Evolutionary conservation across 768 basidiomycete genomes (phyloP).

Genomic region (Boletus subcaerulescens): DNA sequence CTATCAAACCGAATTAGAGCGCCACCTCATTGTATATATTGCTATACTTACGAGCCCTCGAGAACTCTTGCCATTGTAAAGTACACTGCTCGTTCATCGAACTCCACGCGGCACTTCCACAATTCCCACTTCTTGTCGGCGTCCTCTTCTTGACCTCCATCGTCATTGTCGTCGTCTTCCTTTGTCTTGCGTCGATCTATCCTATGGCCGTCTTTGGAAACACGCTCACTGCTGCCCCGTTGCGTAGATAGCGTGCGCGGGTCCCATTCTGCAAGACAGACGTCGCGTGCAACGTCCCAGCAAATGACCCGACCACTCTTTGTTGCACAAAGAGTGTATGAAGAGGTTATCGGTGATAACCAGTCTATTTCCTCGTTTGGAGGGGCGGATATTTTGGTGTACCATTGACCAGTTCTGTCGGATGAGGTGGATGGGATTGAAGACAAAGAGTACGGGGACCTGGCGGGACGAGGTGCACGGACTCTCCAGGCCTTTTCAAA

Average conservation of each 20-base stretch:
- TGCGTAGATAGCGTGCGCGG: conserved; percentile 34
- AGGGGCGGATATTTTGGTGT: conserved; percentile 64
- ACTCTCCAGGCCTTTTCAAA: conserved; percentile 62
- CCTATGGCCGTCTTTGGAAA: conserved; percentile 7
- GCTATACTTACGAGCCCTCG: conserved; percentile 42
- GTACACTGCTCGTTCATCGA: conserved; percentile 66
- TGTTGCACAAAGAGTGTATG: conserved; percentile 73
- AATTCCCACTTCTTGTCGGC: conserved; percentile 53
- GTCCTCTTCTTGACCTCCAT: neutral
- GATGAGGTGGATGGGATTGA: conserved; percentile 29
- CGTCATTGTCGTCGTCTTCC: conserved; percentile 13
- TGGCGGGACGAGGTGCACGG: conserved; percentile 53
- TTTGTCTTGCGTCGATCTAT: conserved; percentile 7
- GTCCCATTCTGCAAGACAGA: conserved; percentile 66
- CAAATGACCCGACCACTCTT: conserved; percentile 75
- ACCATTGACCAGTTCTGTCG: conserved; percentile 43
- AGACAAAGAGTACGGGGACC: conserved; percentile 27
- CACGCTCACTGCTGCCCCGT: neutral
- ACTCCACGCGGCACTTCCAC: conserved; percentile 78
- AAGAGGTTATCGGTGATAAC: conserved; percentile 74
- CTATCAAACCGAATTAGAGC: conserved; percentile 28
- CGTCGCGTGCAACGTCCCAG: conserved; percentile 67
- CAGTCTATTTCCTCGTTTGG: conserved; percentile 71
- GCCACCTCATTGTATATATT: neutral
- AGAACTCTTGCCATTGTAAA: conserved; percentile 74